Percentiles rank a stretch among this genome's conserved stretches.
phyloP scores from a whole-genome alignment of 129 eudicot species.

The Tagetes erecta region DNA sequence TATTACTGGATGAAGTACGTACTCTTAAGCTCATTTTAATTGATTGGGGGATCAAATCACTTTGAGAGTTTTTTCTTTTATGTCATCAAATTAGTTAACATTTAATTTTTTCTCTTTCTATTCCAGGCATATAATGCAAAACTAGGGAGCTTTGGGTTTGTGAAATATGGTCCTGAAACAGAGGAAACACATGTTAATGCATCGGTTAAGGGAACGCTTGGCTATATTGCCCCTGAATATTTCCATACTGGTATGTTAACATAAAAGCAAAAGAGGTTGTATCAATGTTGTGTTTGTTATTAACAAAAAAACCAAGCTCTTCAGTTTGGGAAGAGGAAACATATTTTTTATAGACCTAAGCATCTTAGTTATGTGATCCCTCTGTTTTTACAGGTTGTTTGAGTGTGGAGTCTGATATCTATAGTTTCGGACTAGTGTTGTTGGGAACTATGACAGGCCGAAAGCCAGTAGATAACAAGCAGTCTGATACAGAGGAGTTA shows the following conservation, averaged over 20 bases:
- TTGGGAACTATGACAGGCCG: constrained; percentile 29
- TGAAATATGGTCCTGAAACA: constrained; percentile 14
- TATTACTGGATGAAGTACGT: constrained; percentile 37
- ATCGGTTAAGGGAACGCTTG: neutral
- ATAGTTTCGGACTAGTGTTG: constrained; percentile 38
- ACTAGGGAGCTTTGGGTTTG: constrained; percentile 30
- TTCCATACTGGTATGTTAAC: constrained; percentile 16
- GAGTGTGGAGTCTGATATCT: too few relatives aligned
- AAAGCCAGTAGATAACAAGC: neutral
- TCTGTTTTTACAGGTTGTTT: too few relatives aligned
- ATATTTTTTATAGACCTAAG: too few relatives aligned
- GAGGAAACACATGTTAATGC: too few relatives aligned
- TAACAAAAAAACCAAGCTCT: too few relatives aligned
- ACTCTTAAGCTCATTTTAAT: neutral
- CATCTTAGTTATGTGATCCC: too few relatives aligned
- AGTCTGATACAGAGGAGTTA: too few relatives aligned
- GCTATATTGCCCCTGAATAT: constrained; percentile 29
- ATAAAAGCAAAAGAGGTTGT: neutral
- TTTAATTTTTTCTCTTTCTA: neutral
- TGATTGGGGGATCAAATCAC: too few relatives aligned
- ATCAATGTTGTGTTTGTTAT: neutral
- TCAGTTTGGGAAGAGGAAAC: too few relatives aligned
- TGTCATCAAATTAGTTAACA: neutral
- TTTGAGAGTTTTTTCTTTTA: neutral
- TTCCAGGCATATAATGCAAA: constrained; percentile 39